Base-by-base conservation (phyloP, 768 basidiomycete genomes). In the Baorangia bicolor region DNA sequence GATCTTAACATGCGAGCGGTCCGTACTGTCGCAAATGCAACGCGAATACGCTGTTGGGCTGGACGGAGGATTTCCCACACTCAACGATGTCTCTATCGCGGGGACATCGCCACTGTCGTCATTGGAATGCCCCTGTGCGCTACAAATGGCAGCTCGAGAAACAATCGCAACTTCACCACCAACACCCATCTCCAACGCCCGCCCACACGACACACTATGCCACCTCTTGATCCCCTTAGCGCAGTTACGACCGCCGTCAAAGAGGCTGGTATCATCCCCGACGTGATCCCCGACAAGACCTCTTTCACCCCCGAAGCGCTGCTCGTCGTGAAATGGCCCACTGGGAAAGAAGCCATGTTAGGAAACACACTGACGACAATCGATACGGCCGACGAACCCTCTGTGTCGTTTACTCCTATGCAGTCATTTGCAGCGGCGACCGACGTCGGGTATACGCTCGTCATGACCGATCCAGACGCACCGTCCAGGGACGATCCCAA, bases 401-500 rank as follows among this genome's bases (percentile, higher is more conserved):
- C 73, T 4, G 71, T 85, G 37, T 70, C 68, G 35, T 73, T 85
- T 30, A 72, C 74, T 3, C 78, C 81, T 4, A 72, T 78, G 70
- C 69, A 66, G 43, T 67, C 67, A 14, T 72, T 70, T 16, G 70
- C 67, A 2, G 67, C 65, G 23, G 60, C 57, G 45, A 61, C 63
- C 1, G 74, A 76, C 33, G 57, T 71, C 9, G 73, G 73, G 4
- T 84, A 82, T 57, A 83, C 83, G 9, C 68, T 84, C 34, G 79
- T 81, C 33, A 78, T 83, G 79, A 77, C 78, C 4, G 83, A 85
- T 61, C 83, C 83, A 2, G 83, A 84, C 55, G 83, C 83, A 4
- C 83, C 83, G 0, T 81, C 80, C 1, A 69, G 78, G 43, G 65
- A 58, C 8, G 74, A 81, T 35, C 81, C 80, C 1, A 80, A 74